phyloP scores from a whole-genome alignment of 306 rosid species.

The Albizia julibrissin region DNA sequence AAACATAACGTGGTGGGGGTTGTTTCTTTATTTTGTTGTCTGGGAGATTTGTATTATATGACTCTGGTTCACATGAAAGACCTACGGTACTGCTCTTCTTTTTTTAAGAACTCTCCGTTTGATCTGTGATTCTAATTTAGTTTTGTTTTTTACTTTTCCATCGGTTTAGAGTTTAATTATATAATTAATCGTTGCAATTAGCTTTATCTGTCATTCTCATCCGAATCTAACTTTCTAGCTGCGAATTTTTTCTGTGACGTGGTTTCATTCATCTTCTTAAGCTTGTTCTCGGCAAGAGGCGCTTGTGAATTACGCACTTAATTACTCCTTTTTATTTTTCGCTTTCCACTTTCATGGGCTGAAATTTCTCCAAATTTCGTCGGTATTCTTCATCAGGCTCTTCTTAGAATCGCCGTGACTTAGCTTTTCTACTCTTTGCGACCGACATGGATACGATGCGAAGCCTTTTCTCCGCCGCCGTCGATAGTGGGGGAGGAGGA shows the following conservation, averaged over 20 bases:
- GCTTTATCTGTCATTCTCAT: neutral
- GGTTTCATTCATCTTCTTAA: neutral
- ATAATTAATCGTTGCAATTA: neutral
- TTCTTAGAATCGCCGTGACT: neutral
- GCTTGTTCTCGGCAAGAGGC: neutral
- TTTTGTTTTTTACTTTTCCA: neutral
- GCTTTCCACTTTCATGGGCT: neutral
- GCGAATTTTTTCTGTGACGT: neutral
- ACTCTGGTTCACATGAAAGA: neutral
- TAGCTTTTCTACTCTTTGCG: neutral
- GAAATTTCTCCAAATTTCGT: neutral
- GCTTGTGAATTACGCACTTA: neutral
- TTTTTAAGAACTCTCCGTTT: neutral
- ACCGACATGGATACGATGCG: conserved; percentile 37
- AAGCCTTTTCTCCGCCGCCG: conserved; percentile 44
- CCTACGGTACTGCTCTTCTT: neutral
- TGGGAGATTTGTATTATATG: neutral
- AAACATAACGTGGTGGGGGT: neutral
- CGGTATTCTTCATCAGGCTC: neutral
- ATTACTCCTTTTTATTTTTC: neutral
- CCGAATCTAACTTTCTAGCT: neutral
- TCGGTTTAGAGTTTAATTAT: neutral
- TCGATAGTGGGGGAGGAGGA: conserved; percentile 47
- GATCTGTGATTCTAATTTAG: neutral
- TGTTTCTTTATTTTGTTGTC: neutral